phyloP scores from a whole-genome alignment of 176 grass and related monocot species.

The Oryza meridionalis region DNA sequence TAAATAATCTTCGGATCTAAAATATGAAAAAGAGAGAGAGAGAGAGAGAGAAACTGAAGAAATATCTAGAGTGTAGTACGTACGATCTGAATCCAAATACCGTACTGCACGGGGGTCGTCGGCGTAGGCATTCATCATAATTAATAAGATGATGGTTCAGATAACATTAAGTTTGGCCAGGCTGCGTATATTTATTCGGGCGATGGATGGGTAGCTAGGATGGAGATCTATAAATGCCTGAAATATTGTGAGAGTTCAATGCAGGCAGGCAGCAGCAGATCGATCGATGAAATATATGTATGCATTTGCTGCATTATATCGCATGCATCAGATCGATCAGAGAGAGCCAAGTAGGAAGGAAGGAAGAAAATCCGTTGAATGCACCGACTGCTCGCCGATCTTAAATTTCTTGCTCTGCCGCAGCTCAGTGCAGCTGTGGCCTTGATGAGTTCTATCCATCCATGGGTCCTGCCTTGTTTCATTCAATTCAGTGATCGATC shows the following conservation, averaged over 20 bases:
- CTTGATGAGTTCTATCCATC: slow-evolving; percentile 5
- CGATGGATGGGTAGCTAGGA: not conserved
- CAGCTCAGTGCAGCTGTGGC: slow-evolving; percentile 3
- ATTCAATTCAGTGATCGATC: not conserved
- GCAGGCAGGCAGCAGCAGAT: not conserved
- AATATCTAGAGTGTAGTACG: not conserved
- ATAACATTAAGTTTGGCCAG: not conserved
- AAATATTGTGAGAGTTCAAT: not conserved
- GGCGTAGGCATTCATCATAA: not conserved
- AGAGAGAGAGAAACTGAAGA: not conserved
- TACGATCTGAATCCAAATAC: not conserved
- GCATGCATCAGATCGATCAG: not conserved
- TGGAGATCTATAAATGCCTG: not conserved
- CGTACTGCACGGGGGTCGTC: not conserved
- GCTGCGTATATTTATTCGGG: not conserved
- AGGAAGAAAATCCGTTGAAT: not conserved
- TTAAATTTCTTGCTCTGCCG: not conserved
- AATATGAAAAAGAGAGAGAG: too few relatives aligned
- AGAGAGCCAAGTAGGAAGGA: not conserved
- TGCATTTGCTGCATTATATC: not conserved
- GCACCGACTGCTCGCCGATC: not conserved
- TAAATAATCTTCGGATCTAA: too few relatives aligned
- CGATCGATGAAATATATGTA: slow-evolving; percentile 4
- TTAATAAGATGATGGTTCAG: not conserved
- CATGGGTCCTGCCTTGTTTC: not conserved